phyloP scores from a whole-genome alignment of 2,329 filamentous ascomycete genomes.

The Drechslera avenae region DNA sequence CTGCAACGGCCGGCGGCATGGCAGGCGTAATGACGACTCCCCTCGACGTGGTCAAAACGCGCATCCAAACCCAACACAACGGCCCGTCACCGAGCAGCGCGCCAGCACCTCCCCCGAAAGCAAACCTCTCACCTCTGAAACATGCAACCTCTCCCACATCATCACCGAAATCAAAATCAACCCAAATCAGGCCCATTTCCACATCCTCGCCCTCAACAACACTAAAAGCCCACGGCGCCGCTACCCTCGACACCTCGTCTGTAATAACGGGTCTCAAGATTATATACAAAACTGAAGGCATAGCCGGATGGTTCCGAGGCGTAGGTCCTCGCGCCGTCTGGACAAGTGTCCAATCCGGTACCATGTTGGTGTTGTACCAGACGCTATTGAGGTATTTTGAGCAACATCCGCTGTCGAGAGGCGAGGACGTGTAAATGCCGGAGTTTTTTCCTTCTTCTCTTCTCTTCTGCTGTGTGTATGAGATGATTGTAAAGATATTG shows the following conservation, averaged over 20 bases:
- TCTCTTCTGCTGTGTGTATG: no score
- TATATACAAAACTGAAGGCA: slow-evolving; percentile 88
- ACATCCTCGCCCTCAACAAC: slow-evolving; percentile 89
- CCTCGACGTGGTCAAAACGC: slow-evolving; percentile 95
- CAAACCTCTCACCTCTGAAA: slow-evolving; percentile 36
- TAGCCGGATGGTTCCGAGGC: slow-evolving; percentile 90
- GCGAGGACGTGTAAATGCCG: slow-evolving; percentile 22
- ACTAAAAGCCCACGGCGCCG: slow-evolving; percentile 76
- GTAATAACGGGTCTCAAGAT: slow-evolving; percentile 81
- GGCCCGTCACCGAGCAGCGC: slow-evolving; percentile 27
- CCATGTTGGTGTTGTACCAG: slow-evolving; percentile 96
- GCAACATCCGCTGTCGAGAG: slow-evolving; percentile 47
- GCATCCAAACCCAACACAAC: slow-evolving; percentile 89
- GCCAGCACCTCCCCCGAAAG: slow-evolving; percentile 18
- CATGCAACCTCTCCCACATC: slow-evolving; percentile 29
- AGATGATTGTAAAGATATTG: no score
- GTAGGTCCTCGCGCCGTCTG: slow-evolving; percentile 92
- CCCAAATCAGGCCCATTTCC: slow-evolving; percentile 72
- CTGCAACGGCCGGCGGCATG: slow-evolving; percentile 85
- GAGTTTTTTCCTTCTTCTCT: no score
- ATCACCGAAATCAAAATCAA: slow-evolving; percentile 30
- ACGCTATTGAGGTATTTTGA: slow-evolving; percentile 80
- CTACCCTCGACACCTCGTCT: slow-evolving; percentile 85
- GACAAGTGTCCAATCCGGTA: slow-evolving; percentile 96
- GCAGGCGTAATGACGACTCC: slow-evolving; percentile 95